These are phyloP conservation scores for Xenoacremonium recifei DNA, from an alignment of 2,329 filamentous ascomycete genomes.

Conservation along the genomic window DNA sequence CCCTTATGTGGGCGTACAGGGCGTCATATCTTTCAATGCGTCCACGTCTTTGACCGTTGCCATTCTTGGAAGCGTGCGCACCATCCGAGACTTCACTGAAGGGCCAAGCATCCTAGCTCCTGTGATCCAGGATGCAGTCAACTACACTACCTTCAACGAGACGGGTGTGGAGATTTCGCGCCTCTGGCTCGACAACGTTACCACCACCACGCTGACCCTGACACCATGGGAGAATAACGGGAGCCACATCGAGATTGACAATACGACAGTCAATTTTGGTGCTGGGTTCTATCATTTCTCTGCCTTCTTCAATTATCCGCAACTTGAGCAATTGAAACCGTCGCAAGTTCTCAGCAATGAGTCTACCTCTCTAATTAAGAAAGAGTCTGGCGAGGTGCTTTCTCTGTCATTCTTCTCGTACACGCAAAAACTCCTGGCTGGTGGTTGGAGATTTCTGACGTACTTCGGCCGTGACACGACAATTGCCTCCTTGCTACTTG, in stretches of 20 bases:
- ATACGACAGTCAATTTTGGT: constrained; percentile 45
- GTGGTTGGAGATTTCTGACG: constrained; percentile 64
- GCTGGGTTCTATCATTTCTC: constrained; percentile 57
- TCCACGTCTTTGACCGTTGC: constrained; percentile 54
- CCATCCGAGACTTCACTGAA: constrained; percentile 62
- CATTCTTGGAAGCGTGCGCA: constrained; percentile 61
- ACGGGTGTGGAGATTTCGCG: constrained; percentile 49
- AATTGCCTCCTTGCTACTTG: constrained; percentile 57
- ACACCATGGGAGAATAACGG: constrained; percentile 30
- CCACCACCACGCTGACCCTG: constrained; percentile 53
- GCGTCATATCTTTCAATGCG: constrained; percentile 54
- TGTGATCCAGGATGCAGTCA: constrained; percentile 53
- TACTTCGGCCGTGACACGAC: constrained; percentile 67
- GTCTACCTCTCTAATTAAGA: constrained; percentile 43
- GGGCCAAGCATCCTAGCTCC: constrained; percentile 52
- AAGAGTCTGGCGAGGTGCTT: constrained; percentile 41
- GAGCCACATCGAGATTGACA: constrained; percentile 28
- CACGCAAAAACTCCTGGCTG: constrained; percentile 59
- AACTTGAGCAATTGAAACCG: constrained; percentile 53
- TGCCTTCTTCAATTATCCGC: constrained; percentile 61
- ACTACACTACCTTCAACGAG: constrained; percentile 35
- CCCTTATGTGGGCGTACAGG: constrained; percentile 52
- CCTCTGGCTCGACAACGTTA: constrained; percentile 62
- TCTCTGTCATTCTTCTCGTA: constrained; percentile 62
- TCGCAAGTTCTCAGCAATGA: constrained; percentile 48